These are phyloP conservation scores for Hylodesmum podocarpum DNA, from an alignment of 306 rosid species.

Conservation along the genomic window DNA sequence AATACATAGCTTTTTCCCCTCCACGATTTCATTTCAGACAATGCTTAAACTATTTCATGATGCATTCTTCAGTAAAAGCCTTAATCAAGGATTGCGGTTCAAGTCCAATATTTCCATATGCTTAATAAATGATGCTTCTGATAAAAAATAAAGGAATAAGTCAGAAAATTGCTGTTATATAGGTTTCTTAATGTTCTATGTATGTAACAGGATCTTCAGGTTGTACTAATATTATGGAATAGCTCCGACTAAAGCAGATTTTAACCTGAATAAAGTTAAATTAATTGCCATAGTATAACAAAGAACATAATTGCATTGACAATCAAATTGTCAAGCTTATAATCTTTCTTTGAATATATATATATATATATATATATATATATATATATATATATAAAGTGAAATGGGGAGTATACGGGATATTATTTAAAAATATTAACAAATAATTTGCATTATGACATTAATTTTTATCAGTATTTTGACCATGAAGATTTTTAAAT, in stretches of 20 bases:
- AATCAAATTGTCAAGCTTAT: not conserved
- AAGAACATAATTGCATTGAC: not conserved
- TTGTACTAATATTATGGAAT: not conserved
- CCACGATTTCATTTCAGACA: not conserved
- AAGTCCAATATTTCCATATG: not conserved
- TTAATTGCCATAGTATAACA: not conserved
- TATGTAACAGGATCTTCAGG: conserved; percentile 5
- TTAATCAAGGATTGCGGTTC: not conserved
- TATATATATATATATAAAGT: too few species aligned
- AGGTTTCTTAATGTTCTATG: not conserved
- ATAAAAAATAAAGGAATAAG: not conserved
- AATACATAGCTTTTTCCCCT: not conserved
- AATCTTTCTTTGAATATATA: not conserved
- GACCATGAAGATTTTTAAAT: not conserved
- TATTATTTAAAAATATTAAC: not conserved
- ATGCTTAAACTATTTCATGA: not conserved
- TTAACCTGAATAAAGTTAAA: not conserved
- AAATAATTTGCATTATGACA: not conserved
- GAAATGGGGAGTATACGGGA: not conserved
- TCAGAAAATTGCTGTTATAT: not conserved
- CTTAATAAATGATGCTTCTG: not conserved
- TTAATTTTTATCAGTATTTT: not conserved
- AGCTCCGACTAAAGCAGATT: not conserved
- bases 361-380: too few species aligned
- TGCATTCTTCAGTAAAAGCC: not conserved